Conservation (phyloP, 2,329 filamentous ascomycete genomes). For the Nigrospora sphaerica region DNA sequence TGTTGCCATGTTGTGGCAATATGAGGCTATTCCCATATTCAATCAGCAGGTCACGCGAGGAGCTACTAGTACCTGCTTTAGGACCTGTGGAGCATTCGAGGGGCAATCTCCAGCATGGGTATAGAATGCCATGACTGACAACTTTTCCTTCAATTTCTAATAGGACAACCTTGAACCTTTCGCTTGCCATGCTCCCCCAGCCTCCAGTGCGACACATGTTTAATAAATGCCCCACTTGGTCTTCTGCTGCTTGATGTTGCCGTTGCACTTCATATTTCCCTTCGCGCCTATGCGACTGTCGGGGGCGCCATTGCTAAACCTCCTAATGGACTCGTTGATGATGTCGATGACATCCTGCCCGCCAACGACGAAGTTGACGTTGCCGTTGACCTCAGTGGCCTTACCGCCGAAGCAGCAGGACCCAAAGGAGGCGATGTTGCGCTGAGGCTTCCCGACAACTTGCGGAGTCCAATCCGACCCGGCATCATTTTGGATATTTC, state of each 20-base stretch:
- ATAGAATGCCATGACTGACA: too few species aligned
- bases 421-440: constrained; percentile 17
- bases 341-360: constrained; percentile 27
- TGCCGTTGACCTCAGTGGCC: constrained; percentile 13
- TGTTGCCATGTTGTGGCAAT: too few species aligned
- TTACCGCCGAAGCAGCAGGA: constrained; percentile 25
- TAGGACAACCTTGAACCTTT: too few species aligned
- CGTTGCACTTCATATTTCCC: constrained; percentile 23
- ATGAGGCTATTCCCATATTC: too few species aligned
- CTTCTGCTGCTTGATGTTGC: constrained; percentile 8
- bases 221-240: constrained; percentile 14
- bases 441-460: constrained; percentile 5
- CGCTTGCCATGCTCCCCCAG: too few species aligned
- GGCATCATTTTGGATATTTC: constrained; percentile 20
- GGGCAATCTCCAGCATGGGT: too few species aligned
- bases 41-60: too few species aligned
- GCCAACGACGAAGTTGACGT: constrained; percentile 14
- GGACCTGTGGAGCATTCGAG: too few species aligned
- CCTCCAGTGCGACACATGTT: too few species aligned
- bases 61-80: too few species aligned
- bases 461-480: constrained; percentile 4
- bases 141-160: too few species aligned
- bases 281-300: constrained; percentile 23
- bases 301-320: constrained; percentile 21
- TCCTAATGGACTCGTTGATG: constrained; percentile 20